phyloP scores from a whole-genome alignment of 164 flowering plant species.

The Vitis labrusca region DNA sequence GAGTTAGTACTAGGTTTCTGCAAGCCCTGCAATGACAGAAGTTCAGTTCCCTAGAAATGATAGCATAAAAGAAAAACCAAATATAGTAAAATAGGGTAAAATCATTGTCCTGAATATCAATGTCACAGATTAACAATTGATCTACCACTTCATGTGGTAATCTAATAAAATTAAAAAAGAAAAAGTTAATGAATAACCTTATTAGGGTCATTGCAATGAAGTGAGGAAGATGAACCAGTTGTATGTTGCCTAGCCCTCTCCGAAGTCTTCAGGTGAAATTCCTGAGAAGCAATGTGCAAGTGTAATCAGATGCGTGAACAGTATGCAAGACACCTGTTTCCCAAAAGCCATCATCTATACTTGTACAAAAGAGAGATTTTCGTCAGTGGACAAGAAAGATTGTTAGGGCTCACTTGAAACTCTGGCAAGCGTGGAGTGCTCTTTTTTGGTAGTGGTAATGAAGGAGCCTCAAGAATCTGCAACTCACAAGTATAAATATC shows the following conservation, averaged over 20 bases:
- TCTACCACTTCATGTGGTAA: too few species aligned
- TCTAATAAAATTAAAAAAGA: too few species aligned
- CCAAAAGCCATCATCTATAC: not conserved
- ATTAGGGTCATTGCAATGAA: constrained; percentile 24
- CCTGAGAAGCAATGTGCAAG: constrained; percentile 42
- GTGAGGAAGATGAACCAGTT: constrained; percentile 35
- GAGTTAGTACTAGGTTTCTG: constrained; percentile 24
- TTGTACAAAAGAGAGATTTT: not conserved
- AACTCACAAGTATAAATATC: not conserved
- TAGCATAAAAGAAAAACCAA: not conserved
- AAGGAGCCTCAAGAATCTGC: constrained; percentile 83
- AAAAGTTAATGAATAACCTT: constrained; percentile 37
- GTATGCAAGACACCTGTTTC: not conserved
- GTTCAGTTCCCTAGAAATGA: not conserved
- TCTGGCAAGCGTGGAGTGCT: constrained; percentile 68
- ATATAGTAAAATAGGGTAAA: not conserved
- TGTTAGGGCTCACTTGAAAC: constrained; percentile 59
- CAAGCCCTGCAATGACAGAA: constrained; percentile 38
- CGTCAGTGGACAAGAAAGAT: not conserved
- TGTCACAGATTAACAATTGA: not conserved
- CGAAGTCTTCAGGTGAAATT: constrained; percentile 72
- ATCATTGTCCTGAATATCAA: not conserved
- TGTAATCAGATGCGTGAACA: not conserved
- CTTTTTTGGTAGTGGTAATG: constrained; percentile 56
- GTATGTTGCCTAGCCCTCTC: constrained; percentile 75